Evolutionary conservation across 179 eudicot genomes (phyloP).

Genomic region (Actinidia arguta): DNA sequence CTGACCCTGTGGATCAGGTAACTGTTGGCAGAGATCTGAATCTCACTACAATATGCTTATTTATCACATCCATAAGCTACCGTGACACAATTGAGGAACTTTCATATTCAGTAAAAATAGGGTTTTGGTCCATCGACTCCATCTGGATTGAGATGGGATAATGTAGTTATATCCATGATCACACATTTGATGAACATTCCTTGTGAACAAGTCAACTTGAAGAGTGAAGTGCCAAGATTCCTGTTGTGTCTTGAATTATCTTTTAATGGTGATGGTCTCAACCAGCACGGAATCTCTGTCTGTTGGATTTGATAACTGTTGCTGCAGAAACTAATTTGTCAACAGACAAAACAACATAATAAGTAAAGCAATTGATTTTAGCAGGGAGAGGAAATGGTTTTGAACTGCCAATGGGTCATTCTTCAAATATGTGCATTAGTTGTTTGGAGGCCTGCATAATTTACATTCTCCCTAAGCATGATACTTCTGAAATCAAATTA

Average conservation of each 20-base stretch:
- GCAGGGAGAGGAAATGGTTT: not conserved
- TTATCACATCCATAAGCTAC: not conserved
- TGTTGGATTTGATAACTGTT: not conserved
- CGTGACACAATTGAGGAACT: not conserved
- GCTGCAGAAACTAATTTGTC: not conserved
- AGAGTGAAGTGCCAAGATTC: not conserved
- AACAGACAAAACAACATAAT: not conserved
- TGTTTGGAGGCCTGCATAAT: not conserved
- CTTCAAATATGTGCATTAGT: not conserved
- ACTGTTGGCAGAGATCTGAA: not conserved
- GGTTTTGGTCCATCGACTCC: not conserved
- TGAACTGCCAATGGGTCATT: not conserved
- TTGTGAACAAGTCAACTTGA: slow-evolving; percentile 9
- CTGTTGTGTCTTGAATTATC: not conserved
- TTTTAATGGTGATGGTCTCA: not conserved
- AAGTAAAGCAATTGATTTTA: not conserved
- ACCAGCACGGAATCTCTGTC: not conserved
- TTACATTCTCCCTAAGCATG: not conserved
- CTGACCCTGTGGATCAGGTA: slow-evolving; percentile 99
- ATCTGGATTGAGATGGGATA: not conserved
- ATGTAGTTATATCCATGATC: not conserved
- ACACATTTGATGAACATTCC: not conserved
- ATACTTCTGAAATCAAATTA: too few species aligned
- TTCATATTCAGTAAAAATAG: not conserved
- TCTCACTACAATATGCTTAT: not conserved